phyloP scores from a whole-genome alignment of 495 filamentous ascomycete genomes.

The Letharia columbiana region DNA sequence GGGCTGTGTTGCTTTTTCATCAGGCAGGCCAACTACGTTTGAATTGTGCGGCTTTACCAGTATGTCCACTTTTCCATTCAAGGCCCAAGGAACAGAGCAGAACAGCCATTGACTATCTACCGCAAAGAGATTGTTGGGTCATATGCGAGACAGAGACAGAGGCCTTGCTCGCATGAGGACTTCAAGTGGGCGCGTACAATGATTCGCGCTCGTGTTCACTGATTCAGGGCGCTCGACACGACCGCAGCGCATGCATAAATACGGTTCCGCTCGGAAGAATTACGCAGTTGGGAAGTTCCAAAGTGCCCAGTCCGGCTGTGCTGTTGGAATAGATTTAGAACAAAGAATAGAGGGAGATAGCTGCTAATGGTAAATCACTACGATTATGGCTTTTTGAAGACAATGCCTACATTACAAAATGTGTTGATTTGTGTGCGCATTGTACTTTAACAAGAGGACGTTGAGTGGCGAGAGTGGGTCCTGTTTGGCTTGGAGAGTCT shows the following conservation, averaged over 20 bases:
- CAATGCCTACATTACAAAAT: not conserved
- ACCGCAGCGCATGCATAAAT: not conserved
- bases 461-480: not conserved
- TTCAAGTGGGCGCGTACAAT: not conserved
- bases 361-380: too few species aligned
- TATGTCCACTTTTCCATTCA: not conserved
- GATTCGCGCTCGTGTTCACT: not conserved
- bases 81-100: not conserved
- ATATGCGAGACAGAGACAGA: conserved; percentile 1
- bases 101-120: not conserved
- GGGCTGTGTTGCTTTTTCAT: not conserved
- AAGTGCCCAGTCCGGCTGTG: not conserved
- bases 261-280: not conserved
- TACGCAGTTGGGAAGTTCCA: not conserved
- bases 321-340: not conserved
- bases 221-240: not conserved
- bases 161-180: not conserved
- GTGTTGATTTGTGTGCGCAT: not conserved
- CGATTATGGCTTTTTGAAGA: not conserved
- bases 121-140: not conserved
- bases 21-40: not conserved
- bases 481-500: not conserved
- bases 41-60: not conserved
- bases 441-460: not conserved
- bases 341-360: not conserved